These are phyloP conservation scores for Setaria viridis DNA, from an alignment of 202 grass and related monocot species.

Conservation along the genomic window DNA sequence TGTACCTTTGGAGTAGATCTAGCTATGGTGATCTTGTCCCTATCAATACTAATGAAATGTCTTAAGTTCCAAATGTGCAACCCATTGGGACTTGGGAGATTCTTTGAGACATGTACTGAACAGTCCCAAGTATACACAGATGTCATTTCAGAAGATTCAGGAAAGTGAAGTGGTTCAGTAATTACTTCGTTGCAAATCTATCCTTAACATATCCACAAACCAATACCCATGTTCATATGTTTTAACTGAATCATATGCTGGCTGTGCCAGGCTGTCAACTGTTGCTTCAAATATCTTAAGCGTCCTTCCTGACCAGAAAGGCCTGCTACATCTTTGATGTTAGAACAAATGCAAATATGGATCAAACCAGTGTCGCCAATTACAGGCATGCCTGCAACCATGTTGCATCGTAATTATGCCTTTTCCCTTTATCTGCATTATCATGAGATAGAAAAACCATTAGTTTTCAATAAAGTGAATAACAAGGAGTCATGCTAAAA, in stretches of 20 bases:
- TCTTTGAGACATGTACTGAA: conserved; percentile 1
- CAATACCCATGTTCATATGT: neutral
- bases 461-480: neutral
- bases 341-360: neutral
- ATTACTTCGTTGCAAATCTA: neutral
- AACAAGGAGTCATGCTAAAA: neutral
- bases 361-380: neutral
- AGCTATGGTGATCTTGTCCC: neutral
- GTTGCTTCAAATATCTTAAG: neutral
- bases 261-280: neutral
- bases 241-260: neutral
- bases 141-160: neutral
- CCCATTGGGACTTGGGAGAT: neutral
- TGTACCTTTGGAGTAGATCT: neutral
- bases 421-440: neutral
- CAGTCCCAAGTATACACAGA: neutral
- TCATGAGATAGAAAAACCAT: neutral
- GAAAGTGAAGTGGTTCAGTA: neutral
- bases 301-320: neutral
- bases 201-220: neutral
- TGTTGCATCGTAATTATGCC: neutral
- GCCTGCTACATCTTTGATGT: neutral
- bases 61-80: neutral
- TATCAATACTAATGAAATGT: neutral
- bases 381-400: neutral